phyloP scores from a whole-genome alignment of 768 basidiomycete species.

The Phanerodontia chrysosporium region DNA sequence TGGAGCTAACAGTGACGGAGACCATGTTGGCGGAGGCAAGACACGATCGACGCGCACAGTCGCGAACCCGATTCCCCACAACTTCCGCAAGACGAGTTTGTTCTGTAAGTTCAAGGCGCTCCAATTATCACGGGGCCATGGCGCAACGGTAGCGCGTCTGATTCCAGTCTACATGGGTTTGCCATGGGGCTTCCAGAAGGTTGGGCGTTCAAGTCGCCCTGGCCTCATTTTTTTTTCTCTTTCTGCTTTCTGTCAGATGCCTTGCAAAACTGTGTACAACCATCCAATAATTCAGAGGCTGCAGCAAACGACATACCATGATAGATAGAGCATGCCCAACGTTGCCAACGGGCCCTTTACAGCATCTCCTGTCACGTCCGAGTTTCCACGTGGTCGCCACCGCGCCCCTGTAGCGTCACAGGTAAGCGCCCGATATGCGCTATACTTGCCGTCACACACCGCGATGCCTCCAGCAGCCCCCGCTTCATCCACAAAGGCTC shows the following conservation, averaged over 20 bases:
- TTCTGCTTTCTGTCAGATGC: too few species aligned
- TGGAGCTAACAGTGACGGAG: conserved; percentile 49
- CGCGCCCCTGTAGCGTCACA: neutral
- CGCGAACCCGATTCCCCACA: neutral
- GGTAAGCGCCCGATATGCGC: neutral
- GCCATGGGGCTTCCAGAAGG: too few species aligned
- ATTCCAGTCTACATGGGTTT: conserved; percentile 1
- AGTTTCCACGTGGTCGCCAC: neutral
- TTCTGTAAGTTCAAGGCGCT: neutral
- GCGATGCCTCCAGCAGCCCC: conserved; percentile 20
- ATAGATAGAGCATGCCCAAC: too few species aligned
- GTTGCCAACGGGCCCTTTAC: too few species aligned
- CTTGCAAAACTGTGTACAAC: too few species aligned
- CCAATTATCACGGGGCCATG: neutral
- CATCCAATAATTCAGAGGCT: too few species aligned
- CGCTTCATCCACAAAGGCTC: conserved; percentile 54
- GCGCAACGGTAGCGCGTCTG: conserved; percentile 13
- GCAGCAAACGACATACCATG: too few species aligned
- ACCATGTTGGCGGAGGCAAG: conserved; percentile 35
- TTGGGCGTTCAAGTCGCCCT: conserved; percentile 8
- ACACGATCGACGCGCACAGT: neutral
- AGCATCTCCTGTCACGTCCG: too few species aligned
- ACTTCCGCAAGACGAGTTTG: neutral
- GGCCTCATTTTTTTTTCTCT: conserved; percentile 3
- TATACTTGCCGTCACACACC: neutral